phyloP scores from a whole-genome alignment of 2,329 filamentous ascomycete genomes.

The Aspergillus sp. region DNA sequence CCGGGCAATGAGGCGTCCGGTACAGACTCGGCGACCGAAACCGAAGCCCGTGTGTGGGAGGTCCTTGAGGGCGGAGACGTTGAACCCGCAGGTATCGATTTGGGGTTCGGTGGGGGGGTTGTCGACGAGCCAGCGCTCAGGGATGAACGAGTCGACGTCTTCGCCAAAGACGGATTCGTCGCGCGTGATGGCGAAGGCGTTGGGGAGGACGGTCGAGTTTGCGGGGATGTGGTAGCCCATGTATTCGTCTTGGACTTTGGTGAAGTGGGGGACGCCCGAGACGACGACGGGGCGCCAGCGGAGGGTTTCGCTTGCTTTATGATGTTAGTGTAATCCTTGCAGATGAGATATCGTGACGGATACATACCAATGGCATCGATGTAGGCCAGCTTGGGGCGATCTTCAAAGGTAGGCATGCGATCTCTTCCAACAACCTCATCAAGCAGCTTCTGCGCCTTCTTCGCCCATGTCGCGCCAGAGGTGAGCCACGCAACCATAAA shows the following conservation, averaged over 20 bases:
- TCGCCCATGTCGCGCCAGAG: background rate
- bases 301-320: constrained; percentile 8
- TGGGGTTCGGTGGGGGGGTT: background rate
- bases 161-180: constrained; percentile 2
- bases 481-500: constrained; percentile 10
- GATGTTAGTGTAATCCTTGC: background rate
- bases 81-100: background rate
- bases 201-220: constrained; percentile 2
- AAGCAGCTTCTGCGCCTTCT: constrained; percentile 1
- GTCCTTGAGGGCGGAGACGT: background rate
- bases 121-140: background rate
- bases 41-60: constrained; percentile 5
- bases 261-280: constrained; percentile 1
- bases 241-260: background rate
- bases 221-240: constrained; percentile 7
- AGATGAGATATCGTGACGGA: background rate
- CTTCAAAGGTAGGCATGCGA: background rate
- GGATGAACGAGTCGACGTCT: background rate
- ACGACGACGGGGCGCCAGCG: constrained; percentile 8
- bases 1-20: background rate
- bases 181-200: background rate
- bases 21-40: constrained; percentile 2
- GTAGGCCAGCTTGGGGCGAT: constrained; percentile 6
- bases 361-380: constrained; percentile 1
- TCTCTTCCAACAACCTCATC: constrained; percentile 2